Base-by-base conservation (phyloP, 495 filamentous ascomycete genomes). In the Evernia prunastri region DNA sequence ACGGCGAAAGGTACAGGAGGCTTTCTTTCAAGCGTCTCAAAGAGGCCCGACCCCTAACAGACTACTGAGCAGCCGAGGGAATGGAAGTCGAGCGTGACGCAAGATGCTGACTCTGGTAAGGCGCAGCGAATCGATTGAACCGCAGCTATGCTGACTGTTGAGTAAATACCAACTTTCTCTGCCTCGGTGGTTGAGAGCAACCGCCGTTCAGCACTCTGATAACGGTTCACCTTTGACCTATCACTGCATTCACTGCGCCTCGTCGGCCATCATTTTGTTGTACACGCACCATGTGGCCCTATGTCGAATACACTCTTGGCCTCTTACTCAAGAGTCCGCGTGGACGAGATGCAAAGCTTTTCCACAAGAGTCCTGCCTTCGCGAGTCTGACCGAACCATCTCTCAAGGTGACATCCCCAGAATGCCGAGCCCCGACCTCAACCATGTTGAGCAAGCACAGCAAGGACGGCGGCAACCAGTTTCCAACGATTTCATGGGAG, bases 301-400 rank as follows among this genome's bases (percentile, higher is more conserved):
- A 37, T 35, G 20, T 81, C 57, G 75, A 81, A 63, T 73, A 75
- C 60, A 64, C 68, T 23, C 42, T 80, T 47, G 68, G 75, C 60
- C 76, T 68, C 65, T 61, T 76, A 17, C 71, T 77, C 42, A 68
- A 68, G 49, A 75, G 68, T 63, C 68, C 69, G 61, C 75, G 72
- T 66, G 78, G 75, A 39, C 80, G 71, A 29, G 77, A 82, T 61
- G 74, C 67, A 42, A 78, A 79, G 54, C 75, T 79, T 43, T 81
- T 84, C 69, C 78, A 70, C 62, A 78, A 72, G 42, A 63, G 68
- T 35, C 71, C 78, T 0, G 75, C 79, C 11, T 84, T 85, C 62
- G 60, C 72, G 10, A 57, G 71, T 13, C 59, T 74, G 56, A 72
- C 77, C 5, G 66, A 74, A 9, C 76, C 76, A 36, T 80, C 77